Evolutionary conservation across 164 flowering plant species (phyloP), one percentile per base, ranked within the genome.

Genomic region (Aristolochia contorta): DNA sequence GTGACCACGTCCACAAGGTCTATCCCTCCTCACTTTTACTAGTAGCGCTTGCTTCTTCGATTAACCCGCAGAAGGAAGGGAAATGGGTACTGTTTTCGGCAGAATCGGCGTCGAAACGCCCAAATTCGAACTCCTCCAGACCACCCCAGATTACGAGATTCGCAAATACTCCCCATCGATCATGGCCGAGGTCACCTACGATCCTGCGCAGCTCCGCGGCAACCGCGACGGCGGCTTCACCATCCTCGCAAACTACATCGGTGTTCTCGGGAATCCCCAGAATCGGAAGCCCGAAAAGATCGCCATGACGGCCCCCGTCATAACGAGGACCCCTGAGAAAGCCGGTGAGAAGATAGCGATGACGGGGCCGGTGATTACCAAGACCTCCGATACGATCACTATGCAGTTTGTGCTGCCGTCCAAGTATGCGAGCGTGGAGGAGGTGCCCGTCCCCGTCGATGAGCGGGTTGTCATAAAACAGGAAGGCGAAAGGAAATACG

Each of bases 241-340:
- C 18, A 66, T 86, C 53, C 71, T 91, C 37, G 96, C 92, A 37
- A 78, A 81, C 49, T 88, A 91, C 78, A 91, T 88, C 0, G 94
- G 94, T 43, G 96, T 80, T 2, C 62, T 86, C 0, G 94, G 94
- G 23, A 64, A 80, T 16, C 96, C 97, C 3, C 84, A 81, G 66
- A 91, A 88, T 79, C 65, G 70, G 54, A 80, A 74, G 62, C 82
- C 89, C 0, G 94, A 86, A 52, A 84, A 80, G 69, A 84, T 88
- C 21, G 90, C 85, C 9, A 91, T 88, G 96, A 91, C 97, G 0
- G 85, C 94, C 0, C 97, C 96, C 0, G 97, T 91, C 46, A 77
- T 88, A 13, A 86, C 93, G 16, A 76, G 61, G 48, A 43, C 66
- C 15, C 23, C 74, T 2, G 65, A 54, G 37, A 16, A 23, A 18